Base-by-base conservation (phyloP, 495 filamentous ascomycete species). In the Immersiella caudata region DNA sequence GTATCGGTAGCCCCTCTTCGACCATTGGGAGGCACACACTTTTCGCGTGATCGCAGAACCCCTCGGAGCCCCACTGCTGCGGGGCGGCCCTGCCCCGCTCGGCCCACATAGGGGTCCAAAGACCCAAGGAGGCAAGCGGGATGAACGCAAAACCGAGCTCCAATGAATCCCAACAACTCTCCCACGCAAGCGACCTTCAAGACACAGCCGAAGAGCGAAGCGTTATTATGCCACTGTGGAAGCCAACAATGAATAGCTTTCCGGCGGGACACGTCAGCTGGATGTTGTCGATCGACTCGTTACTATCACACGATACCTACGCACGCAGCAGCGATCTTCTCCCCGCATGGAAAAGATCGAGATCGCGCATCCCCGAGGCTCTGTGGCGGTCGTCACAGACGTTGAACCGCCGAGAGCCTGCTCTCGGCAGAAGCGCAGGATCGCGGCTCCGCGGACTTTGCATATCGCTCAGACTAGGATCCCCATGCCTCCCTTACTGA, bases 61-160 rank as follows among this genome's bases (percentile, higher is more conserved):
- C 21, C 52, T 55, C 52, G 22, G 52, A 2, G n/a, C 25, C 52
- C 52, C 52, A 26, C 52, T 55, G n/a, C 52, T 55, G 52, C 52
- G 52, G 52, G 52, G 52, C 52, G 52, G 9, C 22, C 52, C 52
- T 55, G 52, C 52, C 52, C 52, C 52, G 52, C 52, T 22, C n/a
- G 52, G 4, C 40, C 20, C 52, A 24, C 7, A 11, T 14, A 55
- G 52, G 52, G 52, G 52, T 55, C 21, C 52, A 24, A 46, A 12
- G 40, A 12, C 40, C 40, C 40, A 46, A 46, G 40, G 40, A 46
- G 40, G 40, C 9, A 46, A 33, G 29, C 8, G 40, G 40, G 40
- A 46, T 18, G 40, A 12, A 46, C 40, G 33, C 6, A 12, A 46
- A 12, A 18, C 5, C 11, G 2, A 46, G 2, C 40, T 46, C 14